Base-by-base conservation (phyloP, 129 eudicot species). In the Mikania micrantha region DNA sequence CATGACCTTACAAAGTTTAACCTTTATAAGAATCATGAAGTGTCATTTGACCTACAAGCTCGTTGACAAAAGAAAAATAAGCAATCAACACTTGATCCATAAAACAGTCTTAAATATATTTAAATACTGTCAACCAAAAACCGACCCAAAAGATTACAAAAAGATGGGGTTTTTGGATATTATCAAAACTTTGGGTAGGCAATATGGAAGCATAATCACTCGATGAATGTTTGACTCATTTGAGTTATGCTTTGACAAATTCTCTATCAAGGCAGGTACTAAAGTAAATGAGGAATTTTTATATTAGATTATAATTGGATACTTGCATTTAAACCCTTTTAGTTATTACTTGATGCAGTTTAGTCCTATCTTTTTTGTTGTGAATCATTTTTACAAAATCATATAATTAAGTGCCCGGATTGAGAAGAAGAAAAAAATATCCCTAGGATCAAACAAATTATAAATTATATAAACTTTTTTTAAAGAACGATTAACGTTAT, bases 231-330 rank as follows among this genome's bases (percentile, higher is more conserved):
- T 71, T 70, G 75, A 70, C 41, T 27, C n/a, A 24, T 54, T 70
- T 70, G 56, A 56, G 54, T 40, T 57, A 31, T 21, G 47, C 69
- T 61, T 72, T 72, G 62, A 72, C 69, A 47, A 72, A 21, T 72
- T 72, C 62, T 19, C 77, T 47, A 25, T 72, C 77, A 72, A 45
- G 69, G 77, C 62, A 72, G 77, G 77, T 60, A 72, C 36, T 49
- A 72, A 60, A 72, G 76, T 64, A 22, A 60, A 28, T 59, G 8
- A 2, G 13, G 20, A 39, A 60, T 21, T 32, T 27, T 31, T 34
- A n/a, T n/a, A n/a, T n/a, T n/a, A n/a, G n/a, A n/a, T n/a, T n/a
- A 60, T 60, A 15, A 45, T 0, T 34, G 1, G 5, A 47, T 61
- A 32, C 31, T 71, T 71, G 39, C 42, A 27, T 17, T 57, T 7